Percentiles rank a stretch among this genome's conserved stretches.
Evolutionary conservation across 495 filamentous ascomycete genomes (phyloP).

Genomic region (Schizothecium vesticola): DNA sequence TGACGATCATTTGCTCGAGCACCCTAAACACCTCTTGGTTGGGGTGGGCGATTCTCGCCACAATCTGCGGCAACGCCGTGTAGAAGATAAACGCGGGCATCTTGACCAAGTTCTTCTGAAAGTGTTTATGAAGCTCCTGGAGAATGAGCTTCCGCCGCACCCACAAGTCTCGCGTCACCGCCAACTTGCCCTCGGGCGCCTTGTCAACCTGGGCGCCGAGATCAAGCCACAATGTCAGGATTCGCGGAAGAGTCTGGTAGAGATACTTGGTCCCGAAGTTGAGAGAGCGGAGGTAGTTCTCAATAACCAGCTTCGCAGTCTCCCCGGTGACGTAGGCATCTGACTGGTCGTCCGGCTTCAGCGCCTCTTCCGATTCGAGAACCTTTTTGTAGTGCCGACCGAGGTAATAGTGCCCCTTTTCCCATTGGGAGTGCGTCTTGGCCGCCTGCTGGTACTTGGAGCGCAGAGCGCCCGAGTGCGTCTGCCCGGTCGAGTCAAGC

Average conservation of each 20-base stretch:
- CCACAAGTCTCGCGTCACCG: slow-evolving; percentile 55
- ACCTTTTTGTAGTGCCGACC: slow-evolving; percentile 98
- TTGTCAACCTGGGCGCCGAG: slow-evolving; percentile 70
- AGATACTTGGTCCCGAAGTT: slow-evolving; percentile 88
- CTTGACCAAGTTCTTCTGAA: slow-evolving; percentile 66
- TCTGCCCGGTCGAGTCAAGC: slow-evolving; percentile 89
- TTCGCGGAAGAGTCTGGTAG: slow-evolving; percentile 83
- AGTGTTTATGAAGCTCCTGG: slow-evolving; percentile 60
- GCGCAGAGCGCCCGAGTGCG: slow-evolving; percentile 69
- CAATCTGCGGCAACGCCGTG: slow-evolving; percentile 85
- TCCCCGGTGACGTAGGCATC: slow-evolving; percentile 64
- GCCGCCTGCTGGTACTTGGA: slow-evolving; percentile 72
- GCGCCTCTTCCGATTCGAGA: slow-evolving; percentile 76
- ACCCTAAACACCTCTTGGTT: slow-evolving; percentile 68
- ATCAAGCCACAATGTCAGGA: slow-evolving; percentile 91
- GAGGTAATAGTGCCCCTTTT: slow-evolving; percentile 94
- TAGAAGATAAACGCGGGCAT: slow-evolving; percentile 88
- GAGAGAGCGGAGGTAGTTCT: slow-evolving; percentile 85
- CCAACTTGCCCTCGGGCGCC: slow-evolving; percentile 59
- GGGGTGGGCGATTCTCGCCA: slow-evolving; percentile 85
- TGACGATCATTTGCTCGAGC: slow-evolving; percentile 71
- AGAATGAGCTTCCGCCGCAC: slow-evolving; percentile 56
- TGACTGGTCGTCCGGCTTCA: slow-evolving; percentile 59
- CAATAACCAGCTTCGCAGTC: slow-evolving; percentile 79
- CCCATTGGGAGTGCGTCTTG: slow-evolving; percentile 64